Evolutionary conservation across 2,329 filamentous ascomycete species (phyloP).

Genomic region (Talaromyces albobiverticillius): DNA sequence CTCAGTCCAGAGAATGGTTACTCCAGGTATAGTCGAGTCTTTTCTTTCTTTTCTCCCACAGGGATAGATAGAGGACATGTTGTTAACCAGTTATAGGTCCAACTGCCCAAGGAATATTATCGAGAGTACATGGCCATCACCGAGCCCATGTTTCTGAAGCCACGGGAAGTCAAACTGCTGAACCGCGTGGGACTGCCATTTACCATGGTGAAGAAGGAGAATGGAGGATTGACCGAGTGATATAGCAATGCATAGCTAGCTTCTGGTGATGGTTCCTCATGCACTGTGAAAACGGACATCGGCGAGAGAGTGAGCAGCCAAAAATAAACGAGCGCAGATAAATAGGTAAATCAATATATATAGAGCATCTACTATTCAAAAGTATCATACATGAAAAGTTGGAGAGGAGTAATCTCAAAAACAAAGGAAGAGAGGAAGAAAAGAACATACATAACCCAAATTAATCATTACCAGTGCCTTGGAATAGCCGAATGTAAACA

Average conservation of each 20-base stretch:
- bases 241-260: too few relatives aligned
- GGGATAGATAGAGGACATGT: slow-evolving; percentile 14
- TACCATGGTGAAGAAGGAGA: slow-evolving; percentile 6
- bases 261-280: too few relatives aligned
- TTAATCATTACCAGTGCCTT: not conserved
- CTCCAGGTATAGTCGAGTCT: not conserved
- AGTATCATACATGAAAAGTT: not conserved
- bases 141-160: slow-evolving; percentile 40
- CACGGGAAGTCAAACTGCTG: slow-evolving; percentile 31
- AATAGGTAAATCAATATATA: too few relatives aligned
- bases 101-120: slow-evolving; percentile 43
- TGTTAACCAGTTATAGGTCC: slow-evolving; percentile 21
- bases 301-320: too few relatives aligned
- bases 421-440: slow-evolving; percentile 13
- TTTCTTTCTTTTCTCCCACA: not conserved
- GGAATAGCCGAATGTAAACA: slow-evolving; percentile 6
- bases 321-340: too few relatives aligned
- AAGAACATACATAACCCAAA: slow-evolving; percentile 11
- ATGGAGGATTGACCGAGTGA: slow-evolving; percentile 6
- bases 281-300: too few relatives aligned
- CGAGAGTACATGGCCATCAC: slow-evolving; percentile 40
- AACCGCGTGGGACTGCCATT: slow-evolving; percentile 21
- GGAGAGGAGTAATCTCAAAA: not conserved
- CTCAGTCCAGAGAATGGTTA: slow-evolving; percentile 3
- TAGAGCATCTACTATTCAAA: too few relatives aligned